Evolutionary conservation across 768 basidiomycete species (phyloP), one percentile per base, ranked within the genome.

Genomic region (Leucosporidium yakuticum): DNA sequence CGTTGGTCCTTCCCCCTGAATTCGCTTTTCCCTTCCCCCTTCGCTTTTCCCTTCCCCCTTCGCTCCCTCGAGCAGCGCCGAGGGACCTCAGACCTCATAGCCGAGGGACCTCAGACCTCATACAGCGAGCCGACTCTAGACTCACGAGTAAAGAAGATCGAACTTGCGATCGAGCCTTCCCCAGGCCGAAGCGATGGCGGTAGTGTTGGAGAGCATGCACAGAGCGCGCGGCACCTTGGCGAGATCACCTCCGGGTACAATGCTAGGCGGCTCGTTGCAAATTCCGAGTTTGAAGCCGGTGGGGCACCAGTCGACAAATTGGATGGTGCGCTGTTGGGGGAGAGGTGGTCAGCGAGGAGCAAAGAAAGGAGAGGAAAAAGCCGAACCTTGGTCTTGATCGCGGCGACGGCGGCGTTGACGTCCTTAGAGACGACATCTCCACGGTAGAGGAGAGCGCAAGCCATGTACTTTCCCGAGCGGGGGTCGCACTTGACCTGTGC

Each of bases 221-320:
- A 98, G 85, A 77, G 91, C 93, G 76, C 95, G 89, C 54, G 87
- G 88, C 49, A 87, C 85, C 84, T 93, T 93, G 60, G 95, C 95
- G 73, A 97, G 87, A 77, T 98, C 95, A 68, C 95, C 95, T 47
- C 89, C 88, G 62, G 95, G 94, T 49, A 98, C 90, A 68, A 84
- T 84, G 20, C 92, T 91, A 9, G 95, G 86, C 62, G 94, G 88
- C 80, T 98, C 95, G 78, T 94, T 94, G 84, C 95, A 98, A 81
- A 98, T 89, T 79, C 95, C 95, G 74, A 96, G 87, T 32, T 94
- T 94, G 87, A 94, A 95, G 70, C 94, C 95, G 77, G 95, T 98
- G 34, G 90, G 90, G 80, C 91, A 93, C 93, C 93, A 97, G 77
- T 96, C 94, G 69, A 97, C 94, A 78, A 95, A 96, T 76, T 95